A percentile compares a stretch with the other conserved stretches of the same genome.
Evolutionary conservation across 352 stramenopile species (phyloP).

Genomic region (Pythium sp.): DNA sequence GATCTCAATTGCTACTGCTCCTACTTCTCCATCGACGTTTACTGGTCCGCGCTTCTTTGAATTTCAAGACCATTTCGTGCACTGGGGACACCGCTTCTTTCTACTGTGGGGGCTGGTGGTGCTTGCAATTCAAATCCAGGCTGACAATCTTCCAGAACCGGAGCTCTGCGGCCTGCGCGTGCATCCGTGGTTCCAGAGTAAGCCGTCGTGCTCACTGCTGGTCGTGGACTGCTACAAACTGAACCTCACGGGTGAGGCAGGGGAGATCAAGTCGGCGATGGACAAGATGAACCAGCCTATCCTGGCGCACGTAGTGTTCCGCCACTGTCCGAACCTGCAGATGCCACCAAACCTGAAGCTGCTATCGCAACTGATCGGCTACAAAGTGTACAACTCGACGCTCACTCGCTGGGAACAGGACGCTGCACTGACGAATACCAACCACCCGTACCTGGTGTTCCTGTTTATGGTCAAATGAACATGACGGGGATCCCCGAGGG

Average conservation of each 20-base stretch:
- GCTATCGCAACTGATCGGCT: constrained; percentile 2
- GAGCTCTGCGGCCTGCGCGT: constrained; percentile 13
- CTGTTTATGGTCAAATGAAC: constrained; percentile 16
- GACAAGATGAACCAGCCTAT: constrained; percentile 12
- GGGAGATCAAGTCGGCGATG: constrained; percentile 14
- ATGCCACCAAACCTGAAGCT: constrained; percentile 14
- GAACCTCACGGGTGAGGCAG: constrained; percentile 9
- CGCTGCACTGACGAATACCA: constrained; percentile 14
- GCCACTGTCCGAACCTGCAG: constrained; percentile 15
- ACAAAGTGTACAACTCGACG: constrained; percentile 30
- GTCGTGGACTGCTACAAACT: constrained; percentile 17
- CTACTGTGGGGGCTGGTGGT: constrained; percentile 11
- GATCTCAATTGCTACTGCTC: too few species aligned
- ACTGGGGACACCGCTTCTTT: constrained; percentile 13
- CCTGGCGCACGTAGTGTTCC: constrained; percentile 12
- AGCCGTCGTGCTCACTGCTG: constrained; percentile 16
- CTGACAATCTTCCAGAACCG: constrained; percentile 9
- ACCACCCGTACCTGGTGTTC: constrained; percentile 11
- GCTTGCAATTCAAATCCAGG: constrained; percentile 6
- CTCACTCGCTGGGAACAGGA: constrained; percentile 17
- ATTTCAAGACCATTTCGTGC: constrained; percentile 11
- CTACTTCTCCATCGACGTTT: background rate
- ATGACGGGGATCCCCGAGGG: constrained; percentile 17
- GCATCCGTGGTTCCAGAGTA: constrained; percentile 12
- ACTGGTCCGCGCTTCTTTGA: constrained; percentile 8